Evolutionary conservation across 2,329 filamentous ascomycete genomes (phyloP), one percentile per base, ranked within the genome.

Genomic region (Sclerotinia spermophila): DNA sequence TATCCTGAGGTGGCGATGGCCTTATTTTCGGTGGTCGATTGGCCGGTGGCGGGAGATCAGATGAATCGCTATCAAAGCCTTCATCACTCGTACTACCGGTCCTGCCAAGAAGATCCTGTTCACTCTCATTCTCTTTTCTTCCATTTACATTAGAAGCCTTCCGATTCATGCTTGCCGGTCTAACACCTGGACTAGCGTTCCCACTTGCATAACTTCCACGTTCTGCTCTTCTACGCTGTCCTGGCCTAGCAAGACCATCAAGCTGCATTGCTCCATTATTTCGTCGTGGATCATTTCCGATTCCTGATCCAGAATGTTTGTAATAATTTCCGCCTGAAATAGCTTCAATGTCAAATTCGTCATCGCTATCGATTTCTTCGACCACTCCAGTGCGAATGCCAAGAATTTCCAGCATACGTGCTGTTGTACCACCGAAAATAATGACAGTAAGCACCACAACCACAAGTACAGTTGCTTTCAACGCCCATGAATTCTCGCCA

Each of bases 391-490:
- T 99, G 70, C 93, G 89, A 73, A 99, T 99, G n/a, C 94, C 92
- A 24, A 98, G 83, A 69, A 99, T 99, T 80, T 99, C 96, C 27
- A 99, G 85, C 96, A 99, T 99, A 70, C 95, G 91, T 19, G 95
- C 94, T 0, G 96, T 99, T 10, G 96, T 99, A 67, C 96, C 96
- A 69, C 96, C 96, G 77, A 99, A 99, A 73, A 99, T 98, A 81
- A 99, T 99, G 77, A 99, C 96, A 0, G 96, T 98, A 72, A 99
- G 84, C 76, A 99, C 95, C 7, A 99, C 96, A 0, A 98, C 96
- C 15, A 99, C 94, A 17, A 99, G 84, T n/a, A 99, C 95, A 0
- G 96, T 99, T 10, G 96, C 96, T 76, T 94, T 91, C 48, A 99
- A 85, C 0, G 93, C 92, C 71, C 90, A 91, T 0, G 89, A 90